Percentiles rank a stretch among this genome's conserved stretches.
Evolutionary conservation across 805 yeast genomes (phyloP).

Genomic region (Lipomyces lipofer): DNA sequence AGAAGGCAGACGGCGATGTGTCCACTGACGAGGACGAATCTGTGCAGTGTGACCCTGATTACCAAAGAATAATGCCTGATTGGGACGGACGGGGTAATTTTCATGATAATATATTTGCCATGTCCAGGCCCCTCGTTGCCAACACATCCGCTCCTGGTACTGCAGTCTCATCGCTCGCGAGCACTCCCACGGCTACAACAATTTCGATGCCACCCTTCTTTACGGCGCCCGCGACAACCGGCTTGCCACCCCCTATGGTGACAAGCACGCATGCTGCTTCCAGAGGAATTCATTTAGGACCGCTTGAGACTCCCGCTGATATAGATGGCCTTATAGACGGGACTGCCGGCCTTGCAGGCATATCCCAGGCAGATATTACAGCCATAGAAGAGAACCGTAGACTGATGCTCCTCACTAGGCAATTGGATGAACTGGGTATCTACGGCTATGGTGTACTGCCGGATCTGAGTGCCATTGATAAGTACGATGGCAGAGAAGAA

Average conservation of each 20-base stretch:
- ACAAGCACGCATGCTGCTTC: not conserved
- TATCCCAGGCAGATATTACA: constrained; percentile 10
- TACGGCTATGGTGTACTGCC: constrained; percentile 17
- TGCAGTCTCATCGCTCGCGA: not conserved
- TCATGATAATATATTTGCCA: too few species aligned
- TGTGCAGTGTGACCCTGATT: not conserved
- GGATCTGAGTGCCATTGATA: too few species aligned
- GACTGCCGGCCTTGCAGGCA: not conserved
- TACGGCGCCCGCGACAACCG: not conserved
- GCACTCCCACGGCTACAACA: not conserved
- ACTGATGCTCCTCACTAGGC: constrained; percentile 13
- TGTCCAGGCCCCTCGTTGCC: too few species aligned
- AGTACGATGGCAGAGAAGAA: too few species aligned
- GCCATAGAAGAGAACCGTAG: constrained; percentile 17
- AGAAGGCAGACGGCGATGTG: not conserved
- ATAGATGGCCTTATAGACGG: too few species aligned
- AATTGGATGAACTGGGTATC: constrained; percentile 21
- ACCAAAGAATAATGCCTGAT: not conserved
- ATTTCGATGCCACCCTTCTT: not conserved
- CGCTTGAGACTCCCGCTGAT: not conserved
- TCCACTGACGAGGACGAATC: constrained; percentile 9
- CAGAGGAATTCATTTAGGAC: not conserved
- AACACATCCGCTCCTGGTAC: not conserved
- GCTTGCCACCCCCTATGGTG: not conserved
- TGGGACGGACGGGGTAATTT: not conserved